Evolutionary conservation across 352 stramenopile genomes (phyloP).

Genomic region (Pythium sp.): DNA sequence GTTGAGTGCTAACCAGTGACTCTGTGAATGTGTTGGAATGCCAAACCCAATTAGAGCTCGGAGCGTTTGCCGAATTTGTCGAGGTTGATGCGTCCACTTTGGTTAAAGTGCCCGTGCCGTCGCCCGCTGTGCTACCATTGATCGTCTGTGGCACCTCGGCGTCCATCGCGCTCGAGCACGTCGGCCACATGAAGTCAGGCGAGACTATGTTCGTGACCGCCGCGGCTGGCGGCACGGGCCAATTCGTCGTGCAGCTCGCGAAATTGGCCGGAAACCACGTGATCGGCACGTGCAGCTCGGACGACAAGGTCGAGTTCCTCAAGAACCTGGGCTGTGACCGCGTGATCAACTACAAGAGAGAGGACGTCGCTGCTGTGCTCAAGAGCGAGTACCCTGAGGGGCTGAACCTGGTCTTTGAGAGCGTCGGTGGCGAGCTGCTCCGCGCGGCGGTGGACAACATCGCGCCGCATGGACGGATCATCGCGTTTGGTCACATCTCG

Average conservation of each 20-base stretch:
- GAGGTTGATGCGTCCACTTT: conserved; percentile 30
- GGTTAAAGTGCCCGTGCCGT: conserved; percentile 25
- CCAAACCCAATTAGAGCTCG: conserved; percentile 24
- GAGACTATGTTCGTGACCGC: conserved; percentile 66
- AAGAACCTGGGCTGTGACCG: conserved; percentile 62
- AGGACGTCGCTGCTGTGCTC: conserved; percentile 49
- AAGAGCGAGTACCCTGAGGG: conserved; percentile 71
- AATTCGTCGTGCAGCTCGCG: conserved; percentile 83
- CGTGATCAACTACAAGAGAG: conserved; percentile 87
- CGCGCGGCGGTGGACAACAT: conserved; percentile 54
- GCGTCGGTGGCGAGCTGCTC: conserved; percentile 54
- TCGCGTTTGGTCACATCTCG: conserved; percentile 57
- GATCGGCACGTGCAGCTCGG: conserved; percentile 78
- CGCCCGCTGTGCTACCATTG: conserved; percentile 28
- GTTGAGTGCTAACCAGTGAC: too few species aligned
- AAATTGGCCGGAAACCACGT: conserved; percentile 80
- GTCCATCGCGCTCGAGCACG: conserved; percentile 45
- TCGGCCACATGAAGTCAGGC: conserved; percentile 52
- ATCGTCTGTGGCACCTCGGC: conserved; percentile 40
- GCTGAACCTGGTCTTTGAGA: conserved; percentile 69
- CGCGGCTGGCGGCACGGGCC: conserved; percentile 71
- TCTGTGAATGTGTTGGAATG: neutral
- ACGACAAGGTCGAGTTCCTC: conserved; percentile 85
- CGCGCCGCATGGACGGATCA: conserved; percentile 49
- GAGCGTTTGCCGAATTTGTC: conserved; percentile 52